Conservation (phyloP, 495 filamentous ascomycete genomes). For the Podospora pseudoanserina region DNA sequence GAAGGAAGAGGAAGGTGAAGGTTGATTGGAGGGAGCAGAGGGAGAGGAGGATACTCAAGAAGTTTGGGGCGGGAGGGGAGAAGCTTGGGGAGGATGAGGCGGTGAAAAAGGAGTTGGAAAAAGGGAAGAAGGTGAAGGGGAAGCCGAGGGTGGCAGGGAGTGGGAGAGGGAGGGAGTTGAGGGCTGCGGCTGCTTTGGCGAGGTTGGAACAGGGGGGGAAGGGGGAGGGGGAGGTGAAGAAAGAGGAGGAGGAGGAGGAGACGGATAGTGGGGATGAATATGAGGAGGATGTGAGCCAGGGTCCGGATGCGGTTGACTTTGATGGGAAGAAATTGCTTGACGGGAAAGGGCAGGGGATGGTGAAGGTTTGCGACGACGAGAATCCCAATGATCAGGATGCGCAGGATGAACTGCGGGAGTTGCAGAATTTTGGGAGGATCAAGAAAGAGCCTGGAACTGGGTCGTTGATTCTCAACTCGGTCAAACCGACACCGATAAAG, state of each 20-base stretch:
- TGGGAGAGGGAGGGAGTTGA: slow-evolving; percentile 65
- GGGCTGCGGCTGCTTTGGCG: slow-evolving; percentile 71
- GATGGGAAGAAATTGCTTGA: slow-evolving; percentile 60
- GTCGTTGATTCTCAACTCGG: background rate
- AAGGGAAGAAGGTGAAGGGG: slow-evolving; percentile 52
- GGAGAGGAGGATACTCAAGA: slow-evolving; percentile 63
- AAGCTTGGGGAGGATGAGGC: slow-evolving; percentile 64
- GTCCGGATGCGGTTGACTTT: slow-evolving; percentile 48
- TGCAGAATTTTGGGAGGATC: slow-evolving; percentile 32
- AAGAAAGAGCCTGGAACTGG: background rate
- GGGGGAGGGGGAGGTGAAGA: slow-evolving; percentile 32
- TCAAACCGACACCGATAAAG: background rate
- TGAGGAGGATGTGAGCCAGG: slow-evolving; percentile 32
- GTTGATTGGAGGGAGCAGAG: slow-evolving; percentile 60
- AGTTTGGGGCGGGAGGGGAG: slow-evolving; percentile 67
- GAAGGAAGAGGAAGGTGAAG: slow-evolving; percentile 49
- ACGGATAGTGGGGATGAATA: slow-evolving; percentile 42
- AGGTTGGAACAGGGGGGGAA: slow-evolving; percentile 61
- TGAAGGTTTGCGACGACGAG: slow-evolving; percentile 71
- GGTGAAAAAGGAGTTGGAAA: slow-evolving; percentile 59
- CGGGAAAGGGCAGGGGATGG: slow-evolving; percentile 55
- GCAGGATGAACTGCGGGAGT: slow-evolving; percentile 58
- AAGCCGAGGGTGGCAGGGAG: slow-evolving; percentile 72
- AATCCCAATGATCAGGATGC: slow-evolving; percentile 58
- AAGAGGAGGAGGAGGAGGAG: slow-evolving; percentile 32